phyloP scores from a whole-genome alignment of 495 filamentous ascomycete genomes.

The Letharia columbiana region DNA sequence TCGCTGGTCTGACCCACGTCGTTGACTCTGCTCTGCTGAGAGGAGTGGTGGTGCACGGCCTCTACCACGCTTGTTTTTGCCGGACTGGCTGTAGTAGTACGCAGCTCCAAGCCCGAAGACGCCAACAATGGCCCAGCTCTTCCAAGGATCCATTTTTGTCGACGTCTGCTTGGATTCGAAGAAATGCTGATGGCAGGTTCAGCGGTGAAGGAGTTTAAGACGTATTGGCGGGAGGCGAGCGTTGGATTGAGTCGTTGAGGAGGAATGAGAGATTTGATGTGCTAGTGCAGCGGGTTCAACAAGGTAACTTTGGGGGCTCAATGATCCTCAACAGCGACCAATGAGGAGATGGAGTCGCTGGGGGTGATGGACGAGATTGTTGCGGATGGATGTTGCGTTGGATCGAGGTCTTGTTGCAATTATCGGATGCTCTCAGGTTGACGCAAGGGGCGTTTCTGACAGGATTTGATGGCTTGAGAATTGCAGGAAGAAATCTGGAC shows the following conservation, averaged over 20 bases:
- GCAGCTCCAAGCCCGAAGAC: slow-evolving; percentile 16
- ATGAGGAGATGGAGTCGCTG: not conserved
- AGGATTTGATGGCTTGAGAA: not conserved
- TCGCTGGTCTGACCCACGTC: slow-evolving; percentile 10
- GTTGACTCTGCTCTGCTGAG: slow-evolving; percentile 12
- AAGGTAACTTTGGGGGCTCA: not conserved
- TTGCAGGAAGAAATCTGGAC: not conserved
- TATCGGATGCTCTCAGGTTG: not conserved
- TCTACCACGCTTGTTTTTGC: slow-evolving; percentile 16
- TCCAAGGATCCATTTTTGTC: slow-evolving; percentile 23
- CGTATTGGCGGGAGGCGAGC: not conserved
- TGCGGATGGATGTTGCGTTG: slow-evolving; percentile 1
- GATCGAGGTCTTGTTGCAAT: not conserved
- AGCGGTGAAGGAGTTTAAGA: not conserved
- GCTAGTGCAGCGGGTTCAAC: not conserved
- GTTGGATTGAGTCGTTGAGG: not conserved
- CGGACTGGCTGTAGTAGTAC: slow-evolving; percentile 22
- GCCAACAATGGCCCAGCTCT: slow-evolving; percentile 25
- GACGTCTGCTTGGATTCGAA: not conserved
- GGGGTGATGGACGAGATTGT: not conserved
- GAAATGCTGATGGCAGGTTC: not conserved
- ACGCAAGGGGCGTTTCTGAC: slow-evolving; percentile 13
- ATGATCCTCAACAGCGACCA: not conserved
- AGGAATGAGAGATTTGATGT: not conserved
- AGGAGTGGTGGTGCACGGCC: slow-evolving; percentile 10